A percentile compares a stretch with the other conserved stretches of the same genome.
phyloP scores from a whole-genome alignment of 306 rosid species.

The Quercus dentata region DNA sequence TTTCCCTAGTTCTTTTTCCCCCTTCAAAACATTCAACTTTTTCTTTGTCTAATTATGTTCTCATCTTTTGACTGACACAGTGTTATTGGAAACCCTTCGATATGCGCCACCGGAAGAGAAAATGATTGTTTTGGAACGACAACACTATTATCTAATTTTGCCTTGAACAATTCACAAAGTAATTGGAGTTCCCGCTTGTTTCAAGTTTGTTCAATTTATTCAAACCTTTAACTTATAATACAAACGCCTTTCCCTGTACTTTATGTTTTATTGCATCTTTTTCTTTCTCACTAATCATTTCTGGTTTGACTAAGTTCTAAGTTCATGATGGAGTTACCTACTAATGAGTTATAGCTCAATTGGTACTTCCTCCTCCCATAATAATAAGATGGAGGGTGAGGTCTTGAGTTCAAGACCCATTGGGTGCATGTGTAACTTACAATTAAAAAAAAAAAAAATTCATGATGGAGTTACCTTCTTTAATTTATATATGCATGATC shows the following conservation, averaged over 20 bases:
- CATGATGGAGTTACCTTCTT: too few species aligned
- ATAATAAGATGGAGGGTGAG: too few species aligned
- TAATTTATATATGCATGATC: neutral
- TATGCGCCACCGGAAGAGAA: constrained; percentile 58
- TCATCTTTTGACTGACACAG: constrained; percentile 38
- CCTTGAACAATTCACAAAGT: constrained; percentile 58
- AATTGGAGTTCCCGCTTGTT: constrained; percentile 31
- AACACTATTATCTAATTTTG: constrained; percentile 23
- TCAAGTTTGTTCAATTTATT: constrained; percentile 3
- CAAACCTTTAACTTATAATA: neutral
- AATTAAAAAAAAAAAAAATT: too few species aligned
- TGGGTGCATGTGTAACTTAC: neutral
- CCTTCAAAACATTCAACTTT: neutral
- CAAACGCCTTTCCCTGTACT: constrained; percentile 8
- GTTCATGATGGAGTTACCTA: constrained; percentile 17
- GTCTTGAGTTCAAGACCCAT: too few species aligned
- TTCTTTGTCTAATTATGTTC: constrained; percentile 1
- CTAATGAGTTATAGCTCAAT: neutral
- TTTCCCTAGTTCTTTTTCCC: neutral
- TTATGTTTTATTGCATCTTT: neutral
- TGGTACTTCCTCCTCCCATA: too few species aligned
- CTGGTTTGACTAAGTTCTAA: constrained; percentile 20
- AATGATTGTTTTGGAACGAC: constrained; percentile 57
- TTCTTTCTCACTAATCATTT: constrained; percentile 4
- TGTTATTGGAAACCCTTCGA: constrained; percentile 73